A percentile compares a stretch with the other conserved stretches of the same genome.
Evolutionary conservation across 768 basidiomycete genomes (phyloP).

Genomic region (Boletus rubropictus): DNA sequence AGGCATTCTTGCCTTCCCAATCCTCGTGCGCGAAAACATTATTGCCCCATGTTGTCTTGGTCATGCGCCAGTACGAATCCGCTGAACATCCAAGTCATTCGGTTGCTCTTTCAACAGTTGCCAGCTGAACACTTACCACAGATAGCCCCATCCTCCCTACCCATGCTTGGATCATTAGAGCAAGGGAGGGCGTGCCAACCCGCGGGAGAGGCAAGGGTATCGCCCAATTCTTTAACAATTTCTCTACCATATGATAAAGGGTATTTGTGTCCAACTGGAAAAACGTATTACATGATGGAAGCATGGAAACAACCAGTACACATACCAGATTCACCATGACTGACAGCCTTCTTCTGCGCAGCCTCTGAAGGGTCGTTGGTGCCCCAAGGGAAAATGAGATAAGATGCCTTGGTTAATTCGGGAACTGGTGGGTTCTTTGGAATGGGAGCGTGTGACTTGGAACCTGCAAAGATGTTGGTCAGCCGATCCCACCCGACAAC

Average conservation of each 20-base stretch:
- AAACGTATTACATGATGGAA: background rate
- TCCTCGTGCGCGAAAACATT: conserved; percentile 96
- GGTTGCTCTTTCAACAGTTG: too few species aligned
- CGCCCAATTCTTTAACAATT: conserved; percentile 60
- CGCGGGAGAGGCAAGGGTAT: conserved; percentile 72
- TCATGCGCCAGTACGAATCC: conserved; percentile 49
- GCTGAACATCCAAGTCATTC: conserved; percentile 14
- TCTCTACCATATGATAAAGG: conserved; percentile 24
- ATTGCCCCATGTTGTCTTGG: conserved; percentile 82
- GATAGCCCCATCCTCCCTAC: conserved; percentile 6
- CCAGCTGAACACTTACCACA: conserved; percentile 8
- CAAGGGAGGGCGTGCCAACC: conserved; percentile 90
- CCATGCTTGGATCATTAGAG: conserved; percentile 52
- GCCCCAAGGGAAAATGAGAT: conserved; percentile 77
- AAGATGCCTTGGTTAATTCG: conserved; percentile 36
- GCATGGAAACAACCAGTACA: background rate
- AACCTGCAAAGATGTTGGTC: conserved; percentile 1
- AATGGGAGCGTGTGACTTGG: conserved; percentile 6
- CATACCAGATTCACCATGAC: conserved; percentile 16
- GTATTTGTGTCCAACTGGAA: background rate
- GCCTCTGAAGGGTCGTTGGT: conserved; percentile 77
- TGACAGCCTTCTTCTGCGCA: conserved; percentile 13
- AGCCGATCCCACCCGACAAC: background rate
- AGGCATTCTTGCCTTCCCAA: conserved; percentile 68
- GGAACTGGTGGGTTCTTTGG: conserved; percentile 13